Base-by-base conservation (phyloP, 495 filamentous ascomycete species). In the Patellaria atrata region DNA sequence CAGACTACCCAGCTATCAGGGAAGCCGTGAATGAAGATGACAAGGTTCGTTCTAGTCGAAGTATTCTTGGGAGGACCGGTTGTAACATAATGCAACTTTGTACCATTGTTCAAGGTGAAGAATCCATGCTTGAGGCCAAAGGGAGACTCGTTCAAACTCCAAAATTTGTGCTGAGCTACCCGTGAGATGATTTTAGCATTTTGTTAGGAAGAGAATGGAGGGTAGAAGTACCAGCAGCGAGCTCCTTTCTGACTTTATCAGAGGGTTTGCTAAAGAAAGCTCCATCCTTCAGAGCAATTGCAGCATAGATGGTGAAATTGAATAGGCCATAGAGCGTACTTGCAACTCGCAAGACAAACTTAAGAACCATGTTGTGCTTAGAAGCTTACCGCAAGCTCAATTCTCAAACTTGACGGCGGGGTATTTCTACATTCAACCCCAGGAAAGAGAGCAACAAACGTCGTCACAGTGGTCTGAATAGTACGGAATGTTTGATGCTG, bases 21-120 rank as follows among this genome's bases (percentile, higher is more conserved):
- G 35, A 71, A 74, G 42, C 45, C 70, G 44, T 74, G 70, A 18
- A 73, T 55, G 47, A 71, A 65, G 22, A 74, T 62, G 8, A 70
- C 55, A 31, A 74, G 47, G 18, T 58, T 53, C 3, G 50, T 51
- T 12, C 40, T 44, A 20, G 48, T 22, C n/a, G 41, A 43, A 4
- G 41, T 35, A 41, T 22, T 18, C 18, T 22, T 12, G 10, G 34
- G 15, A 11, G 24, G 6, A 13, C 13, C 18, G 17, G 31, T 43
- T 3, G 56, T 56, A 10, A 72, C 44, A 33, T 72, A 70, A 39
- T 72, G 68, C 28, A 72, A 61, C 42, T 63, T 62, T 43, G 62
- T 53, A 1, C 66, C 67, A 35, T 52, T 60, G 20, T 44, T 44
- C n/a, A 70, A 48, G 18, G 53, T 62, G 27, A 63, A 42, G 28